A percentile compares a stretch with the other conserved stretches of the same genome.
Evolutionary conservation across 164 flowering plant species (phyloP).

Genomic region (Amborella trichopoda): DNA sequence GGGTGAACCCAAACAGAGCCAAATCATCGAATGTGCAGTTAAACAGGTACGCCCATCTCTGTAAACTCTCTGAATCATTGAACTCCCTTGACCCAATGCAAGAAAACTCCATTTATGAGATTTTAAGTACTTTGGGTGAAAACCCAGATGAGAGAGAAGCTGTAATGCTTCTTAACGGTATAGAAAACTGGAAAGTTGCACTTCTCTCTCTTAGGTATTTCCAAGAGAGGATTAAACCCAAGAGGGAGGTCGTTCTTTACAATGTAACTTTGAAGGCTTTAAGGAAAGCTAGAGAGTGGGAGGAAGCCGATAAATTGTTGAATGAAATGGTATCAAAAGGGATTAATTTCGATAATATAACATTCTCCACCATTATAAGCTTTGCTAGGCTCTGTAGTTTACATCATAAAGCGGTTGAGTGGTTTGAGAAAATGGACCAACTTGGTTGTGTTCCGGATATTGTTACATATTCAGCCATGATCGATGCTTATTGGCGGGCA

Average conservation of each 20-base stretch:
- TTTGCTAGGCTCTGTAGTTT: conserved; percentile 56
- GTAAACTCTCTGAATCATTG: too few species aligned
- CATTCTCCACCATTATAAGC: conserved; percentile 75
- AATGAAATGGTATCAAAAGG: conserved; percentile 64
- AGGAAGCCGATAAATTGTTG: conserved; percentile 50
- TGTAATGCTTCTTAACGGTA: conserved; percentile 55
- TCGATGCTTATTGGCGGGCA: conserved; percentile 75
- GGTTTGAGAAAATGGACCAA: conserved; percentile 75
- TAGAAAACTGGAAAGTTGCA: conserved; percentile 47
- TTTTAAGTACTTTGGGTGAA: too few species aligned
- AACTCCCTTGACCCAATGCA: too few species aligned
- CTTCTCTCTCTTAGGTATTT: conserved; percentile 37
- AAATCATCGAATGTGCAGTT: too few species aligned
- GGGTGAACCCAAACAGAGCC: too few species aligned
- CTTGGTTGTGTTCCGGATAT: conserved; percentile 63
- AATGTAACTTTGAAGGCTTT: conserved; percentile 74
- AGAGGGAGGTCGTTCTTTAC: conserved; percentile 41
- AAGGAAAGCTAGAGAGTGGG: conserved; percentile 45
- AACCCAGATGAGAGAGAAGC: conserved; percentile 52
- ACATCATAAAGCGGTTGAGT: conserved; percentile 69
- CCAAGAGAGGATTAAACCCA: conserved; percentile 17
- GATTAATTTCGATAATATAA: conserved; percentile 63
- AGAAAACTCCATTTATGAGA: too few species aligned
- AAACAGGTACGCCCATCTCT: too few species aligned
- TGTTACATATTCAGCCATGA: conserved; percentile 66